A percentile compares a stretch with the other conserved stretches of the same genome.
Evolutionary conservation across 1,284 basidiomycete genomes (phyloP).

Genomic region (Entoloma clypeatum): DNA sequence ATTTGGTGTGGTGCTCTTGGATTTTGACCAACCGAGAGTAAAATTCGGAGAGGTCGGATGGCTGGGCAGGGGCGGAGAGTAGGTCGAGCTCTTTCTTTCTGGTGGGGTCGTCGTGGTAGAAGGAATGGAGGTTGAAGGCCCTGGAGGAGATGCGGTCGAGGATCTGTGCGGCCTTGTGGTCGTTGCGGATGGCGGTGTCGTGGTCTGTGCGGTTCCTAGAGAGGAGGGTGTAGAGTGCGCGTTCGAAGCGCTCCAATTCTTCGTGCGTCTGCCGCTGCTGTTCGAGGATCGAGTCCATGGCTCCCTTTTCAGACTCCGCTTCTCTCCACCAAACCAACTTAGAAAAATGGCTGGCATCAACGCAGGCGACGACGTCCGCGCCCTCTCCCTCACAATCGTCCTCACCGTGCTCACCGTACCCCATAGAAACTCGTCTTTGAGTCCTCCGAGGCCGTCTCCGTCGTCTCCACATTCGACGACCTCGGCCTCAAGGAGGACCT

Average conservation of each 20-base stretch:
- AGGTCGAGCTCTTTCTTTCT: conserved; percentile 58
- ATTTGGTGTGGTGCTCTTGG: conserved; percentile 94
- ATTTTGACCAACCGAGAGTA: conserved; percentile 92
- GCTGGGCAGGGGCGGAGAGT: conserved; percentile 54
- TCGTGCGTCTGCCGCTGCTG: conserved; percentile 92
- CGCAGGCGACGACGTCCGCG: conserved; percentile 67
- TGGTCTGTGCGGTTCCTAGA: conserved; percentile 61
- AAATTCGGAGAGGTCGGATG: conserved; percentile 86
- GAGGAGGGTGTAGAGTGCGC: conserved; percentile 66
- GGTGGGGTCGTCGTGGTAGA: conserved; percentile 73
- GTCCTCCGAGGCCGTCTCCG: conserved; percentile 92
- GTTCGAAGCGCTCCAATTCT: conserved; percentile 88
- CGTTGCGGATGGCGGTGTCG: conserved; percentile 68
- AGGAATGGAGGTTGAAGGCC: conserved; percentile 57
- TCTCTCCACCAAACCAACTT: conserved; percentile 33
- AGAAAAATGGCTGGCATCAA: conserved; percentile 77
- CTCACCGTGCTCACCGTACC: conserved; percentile 11
- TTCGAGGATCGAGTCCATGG: conserved; percentile 91
- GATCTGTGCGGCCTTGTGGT: conserved; percentile 85
- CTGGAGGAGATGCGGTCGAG: conserved; percentile 79
- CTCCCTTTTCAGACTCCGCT: conserved; percentile 54
- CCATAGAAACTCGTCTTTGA: conserved; percentile 91
- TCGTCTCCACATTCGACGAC: conserved; percentile 86
- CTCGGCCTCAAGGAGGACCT: conserved; percentile 95
- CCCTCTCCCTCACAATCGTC: conserved; percentile 4